These are phyloP conservation scores for Alternaria ethzedia DNA, from an alignment of 2,329 filamentous ascomycete species.

Conservation along the genomic window DNA sequence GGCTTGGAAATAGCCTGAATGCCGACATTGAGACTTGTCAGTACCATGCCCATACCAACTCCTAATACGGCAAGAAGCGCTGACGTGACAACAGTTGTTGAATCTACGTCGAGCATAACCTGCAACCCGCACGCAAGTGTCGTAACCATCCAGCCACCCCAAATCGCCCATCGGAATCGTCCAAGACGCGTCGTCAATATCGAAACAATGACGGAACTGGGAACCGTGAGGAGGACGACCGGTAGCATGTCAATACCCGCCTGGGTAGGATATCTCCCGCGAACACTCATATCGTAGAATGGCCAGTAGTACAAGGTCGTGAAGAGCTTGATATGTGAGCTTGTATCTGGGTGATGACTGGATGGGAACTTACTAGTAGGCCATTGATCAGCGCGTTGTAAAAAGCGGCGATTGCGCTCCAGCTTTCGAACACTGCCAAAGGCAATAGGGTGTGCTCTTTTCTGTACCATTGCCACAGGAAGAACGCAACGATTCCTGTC, in stretches of 20 bases:
- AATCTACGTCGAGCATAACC: conserved; percentile 45
- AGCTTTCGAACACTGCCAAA: conserved; percentile 46
- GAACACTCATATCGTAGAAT: conserved; percentile 50
- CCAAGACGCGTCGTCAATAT: conserved; percentile 33
- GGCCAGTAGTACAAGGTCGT: conserved; percentile 52
- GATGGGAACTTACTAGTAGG: conserved; percentile 47
- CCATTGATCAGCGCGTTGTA: conserved; percentile 52
- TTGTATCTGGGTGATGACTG: not conserved
- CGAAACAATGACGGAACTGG: conserved; percentile 34
- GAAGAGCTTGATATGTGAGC: conserved; percentile 43
- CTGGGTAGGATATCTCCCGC: conserved; percentile 39
- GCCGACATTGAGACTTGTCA: conserved; percentile 50
- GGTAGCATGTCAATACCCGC: conserved; percentile 51
- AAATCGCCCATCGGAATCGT: conserved; percentile 51
- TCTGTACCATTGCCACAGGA: conserved; percentile 46
- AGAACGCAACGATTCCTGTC: conserved; percentile 37
- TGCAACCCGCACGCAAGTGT: conserved; percentile 48
- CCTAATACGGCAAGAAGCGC: conserved; percentile 49
- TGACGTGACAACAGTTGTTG: conserved; percentile 44
- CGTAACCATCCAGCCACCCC: conserved; percentile 51
- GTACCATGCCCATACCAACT: conserved; percentile 52
- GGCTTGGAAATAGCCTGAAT: conserved; percentile 47
- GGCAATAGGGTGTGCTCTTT: conserved; percentile 48
- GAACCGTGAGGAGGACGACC: conserved; percentile 32
- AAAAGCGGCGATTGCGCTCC: conserved; percentile 49